phyloP scores from a whole-genome alignment of 148 eudicot species.

The Euryodendron excelsum region DNA sequence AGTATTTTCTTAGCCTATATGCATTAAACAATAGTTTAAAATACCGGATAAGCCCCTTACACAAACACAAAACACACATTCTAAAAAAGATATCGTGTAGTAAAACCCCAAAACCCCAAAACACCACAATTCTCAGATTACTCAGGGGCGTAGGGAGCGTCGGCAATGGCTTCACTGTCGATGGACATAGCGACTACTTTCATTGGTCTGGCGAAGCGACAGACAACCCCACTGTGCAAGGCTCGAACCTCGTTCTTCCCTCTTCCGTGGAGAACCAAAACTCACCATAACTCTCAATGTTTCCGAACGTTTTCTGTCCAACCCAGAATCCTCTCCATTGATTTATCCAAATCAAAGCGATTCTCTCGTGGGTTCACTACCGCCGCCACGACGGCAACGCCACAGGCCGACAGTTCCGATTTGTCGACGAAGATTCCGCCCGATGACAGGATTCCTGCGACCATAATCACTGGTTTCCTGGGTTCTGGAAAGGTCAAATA shows the following conservation, averaged over 20 bases:
- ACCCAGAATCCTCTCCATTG: slow-evolving; percentile 19
- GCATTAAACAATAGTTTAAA: no score
- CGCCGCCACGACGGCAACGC: slow-evolving; percentile 34
- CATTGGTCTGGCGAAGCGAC: slow-evolving; percentile 37
- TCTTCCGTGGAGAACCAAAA: slow-evolving; percentile 8
- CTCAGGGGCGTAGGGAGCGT: background rate
- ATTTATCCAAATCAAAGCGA: slow-evolving; percentile 11
- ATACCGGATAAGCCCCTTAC: no score
- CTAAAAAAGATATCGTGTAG: no score
- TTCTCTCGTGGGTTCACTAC: slow-evolving; percentile 30
- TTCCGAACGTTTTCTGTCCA: slow-evolving; percentile 3
- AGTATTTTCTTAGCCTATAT: no score
- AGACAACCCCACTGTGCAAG: slow-evolving; percentile 22
- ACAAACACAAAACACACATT: no score
- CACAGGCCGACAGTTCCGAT: slow-evolving; percentile 43
- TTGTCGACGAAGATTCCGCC: slow-evolving; percentile 63
- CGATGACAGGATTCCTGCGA: slow-evolving; percentile 91
- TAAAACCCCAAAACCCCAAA: slow-evolving; percentile 5
- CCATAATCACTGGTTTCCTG: slow-evolving; percentile 89
- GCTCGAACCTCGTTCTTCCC: slow-evolving; percentile 22
- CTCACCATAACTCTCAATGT: background rate
- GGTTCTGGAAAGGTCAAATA: slow-evolving; percentile 88
- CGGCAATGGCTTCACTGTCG: slow-evolving; percentile 58
- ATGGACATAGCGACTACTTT: slow-evolving; percentile 48
- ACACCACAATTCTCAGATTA: background rate